Conservation (phyloP, 148 eudicot species). For the Talinum fruticosum region DNA sequence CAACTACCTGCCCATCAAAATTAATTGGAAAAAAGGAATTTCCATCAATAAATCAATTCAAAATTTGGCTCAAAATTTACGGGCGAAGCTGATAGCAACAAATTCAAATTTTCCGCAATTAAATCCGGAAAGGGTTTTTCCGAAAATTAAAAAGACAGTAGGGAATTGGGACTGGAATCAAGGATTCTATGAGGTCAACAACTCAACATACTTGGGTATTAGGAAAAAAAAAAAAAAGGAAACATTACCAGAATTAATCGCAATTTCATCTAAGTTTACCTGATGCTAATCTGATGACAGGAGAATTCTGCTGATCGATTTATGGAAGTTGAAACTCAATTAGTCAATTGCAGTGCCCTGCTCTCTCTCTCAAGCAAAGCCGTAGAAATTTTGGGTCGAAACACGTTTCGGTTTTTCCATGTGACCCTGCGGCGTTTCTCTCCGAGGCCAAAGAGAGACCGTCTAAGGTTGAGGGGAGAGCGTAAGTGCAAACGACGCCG, state of each 20-base stretch:
- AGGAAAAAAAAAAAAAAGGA: not conserved
- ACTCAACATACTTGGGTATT: not conserved
- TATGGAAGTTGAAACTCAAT: not conserved
- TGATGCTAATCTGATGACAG: not conserved
- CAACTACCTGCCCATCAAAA: constrained; percentile 26
- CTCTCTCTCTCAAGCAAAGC: not conserved
- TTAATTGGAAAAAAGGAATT: not conserved
- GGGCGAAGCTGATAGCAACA: too few species aligned
- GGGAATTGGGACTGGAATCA: not conserved
- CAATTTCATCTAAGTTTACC: not conserved
- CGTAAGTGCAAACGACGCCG: not conserved
- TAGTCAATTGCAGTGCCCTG: not conserved
- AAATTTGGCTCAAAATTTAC: too few species aligned
- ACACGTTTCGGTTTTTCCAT: constrained; percentile 5
- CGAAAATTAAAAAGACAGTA: not conserved
- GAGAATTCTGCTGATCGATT: not conserved
- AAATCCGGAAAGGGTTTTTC: not conserved
- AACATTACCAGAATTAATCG: not conserved
- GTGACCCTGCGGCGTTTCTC: not conserved
- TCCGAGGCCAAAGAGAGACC: not conserved
- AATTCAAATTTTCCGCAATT: not conserved
- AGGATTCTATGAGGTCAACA: not conserved
- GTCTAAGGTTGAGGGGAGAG: not conserved
- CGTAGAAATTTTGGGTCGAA: not conserved
- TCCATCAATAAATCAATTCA: not conserved